Conservation (phyloP, 768 basidiomycete genomes). For the Amanita subjunquillea region DNA sequence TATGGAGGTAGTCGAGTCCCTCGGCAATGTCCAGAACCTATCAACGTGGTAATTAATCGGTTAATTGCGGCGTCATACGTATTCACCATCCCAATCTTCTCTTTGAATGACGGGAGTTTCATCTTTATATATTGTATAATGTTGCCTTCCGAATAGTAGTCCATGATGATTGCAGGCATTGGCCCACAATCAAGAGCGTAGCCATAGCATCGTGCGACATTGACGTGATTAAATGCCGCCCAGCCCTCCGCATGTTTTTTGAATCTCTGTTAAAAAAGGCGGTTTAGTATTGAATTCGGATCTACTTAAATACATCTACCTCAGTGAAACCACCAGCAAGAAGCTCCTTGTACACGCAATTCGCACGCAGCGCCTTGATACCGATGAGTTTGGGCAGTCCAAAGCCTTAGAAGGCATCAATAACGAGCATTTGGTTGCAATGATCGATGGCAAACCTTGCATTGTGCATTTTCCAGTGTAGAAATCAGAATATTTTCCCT, state of each 20-base stretch:
- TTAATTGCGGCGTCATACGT: neutral
- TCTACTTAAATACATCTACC: no score
- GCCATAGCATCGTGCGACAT: neutral
- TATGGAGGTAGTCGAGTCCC: constrained; percentile 17
- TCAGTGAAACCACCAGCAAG: no score
- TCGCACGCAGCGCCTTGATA: no score
- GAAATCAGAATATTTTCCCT: no score
- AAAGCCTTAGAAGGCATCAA: no score
- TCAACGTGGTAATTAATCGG: neutral
- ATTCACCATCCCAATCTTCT: neutral
- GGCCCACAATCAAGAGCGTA: neutral
- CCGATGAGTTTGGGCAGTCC: no score
- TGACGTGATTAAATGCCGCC: neutral
- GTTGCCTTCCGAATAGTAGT: neutral
- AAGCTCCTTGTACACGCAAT: no score
- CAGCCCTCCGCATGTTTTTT: neutral
- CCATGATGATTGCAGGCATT: neutral
- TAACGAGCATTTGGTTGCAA: no score
- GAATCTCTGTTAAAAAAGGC: neutral
- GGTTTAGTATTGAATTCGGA: no score
- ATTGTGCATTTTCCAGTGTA: no score
- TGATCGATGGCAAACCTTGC: no score
- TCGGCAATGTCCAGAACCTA: constrained; percentile 7
- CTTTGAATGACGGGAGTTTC: neutral
- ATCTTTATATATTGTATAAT: neutral